These are phyloP conservation scores for Fusarium chaquense DNA, from an alignment of 2,329 filamentous ascomycete genomes.

Conservation along the genomic window DNA sequence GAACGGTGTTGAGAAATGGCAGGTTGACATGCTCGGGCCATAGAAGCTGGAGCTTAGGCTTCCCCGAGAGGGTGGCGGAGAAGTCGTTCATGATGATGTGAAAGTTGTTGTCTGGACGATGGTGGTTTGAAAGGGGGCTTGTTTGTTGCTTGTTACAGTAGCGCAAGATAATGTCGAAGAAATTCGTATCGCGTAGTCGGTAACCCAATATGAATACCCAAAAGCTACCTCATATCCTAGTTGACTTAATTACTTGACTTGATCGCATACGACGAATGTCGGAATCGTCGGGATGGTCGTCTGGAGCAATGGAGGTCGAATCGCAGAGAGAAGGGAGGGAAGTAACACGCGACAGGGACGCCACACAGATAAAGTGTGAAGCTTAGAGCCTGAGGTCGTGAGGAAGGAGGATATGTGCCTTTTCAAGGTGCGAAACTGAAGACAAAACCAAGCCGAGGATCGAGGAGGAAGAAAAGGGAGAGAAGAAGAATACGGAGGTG, in stretches of 20 bases:
- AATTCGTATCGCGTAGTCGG: conserved; percentile 37
- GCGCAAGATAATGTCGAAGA: conserved; percentile 25
- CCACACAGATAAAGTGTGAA: conserved; percentile 40
- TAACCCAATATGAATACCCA: conserved; percentile 51
- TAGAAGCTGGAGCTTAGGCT: conserved; percentile 57
- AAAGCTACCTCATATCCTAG: conserved; percentile 55
- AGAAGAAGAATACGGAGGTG: conserved; percentile 34
- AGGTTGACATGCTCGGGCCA: conserved; percentile 58
- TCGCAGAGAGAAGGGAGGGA: conserved; percentile 43
- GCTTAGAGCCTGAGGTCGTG: conserved; percentile 31
- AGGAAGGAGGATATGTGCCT: conserved; percentile 32
- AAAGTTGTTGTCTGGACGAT: conserved; percentile 19
- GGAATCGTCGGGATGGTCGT: conserved; percentile 39
- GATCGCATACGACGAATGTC: conserved; percentile 37
- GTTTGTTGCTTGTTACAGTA: conserved; percentile 17
- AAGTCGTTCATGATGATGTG: conserved; percentile 55
- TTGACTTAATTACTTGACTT: conserved; percentile 39
- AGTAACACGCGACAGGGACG: conserved; percentile 44
- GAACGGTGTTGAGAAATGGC: conserved; percentile 58
- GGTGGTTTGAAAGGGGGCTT: conserved; percentile 11
- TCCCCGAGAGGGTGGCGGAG: conserved; percentile 53
- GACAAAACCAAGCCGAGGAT: conserved; percentile 42
- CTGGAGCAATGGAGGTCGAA: conserved; percentile 40
- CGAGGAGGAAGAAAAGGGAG: conserved; percentile 29
- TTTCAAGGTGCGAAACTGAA: conserved; percentile 37